Evolutionary conservation across 805 yeast species (phyloP).

Genomic region (Metschnikowia chrysomelidarum): DNA sequence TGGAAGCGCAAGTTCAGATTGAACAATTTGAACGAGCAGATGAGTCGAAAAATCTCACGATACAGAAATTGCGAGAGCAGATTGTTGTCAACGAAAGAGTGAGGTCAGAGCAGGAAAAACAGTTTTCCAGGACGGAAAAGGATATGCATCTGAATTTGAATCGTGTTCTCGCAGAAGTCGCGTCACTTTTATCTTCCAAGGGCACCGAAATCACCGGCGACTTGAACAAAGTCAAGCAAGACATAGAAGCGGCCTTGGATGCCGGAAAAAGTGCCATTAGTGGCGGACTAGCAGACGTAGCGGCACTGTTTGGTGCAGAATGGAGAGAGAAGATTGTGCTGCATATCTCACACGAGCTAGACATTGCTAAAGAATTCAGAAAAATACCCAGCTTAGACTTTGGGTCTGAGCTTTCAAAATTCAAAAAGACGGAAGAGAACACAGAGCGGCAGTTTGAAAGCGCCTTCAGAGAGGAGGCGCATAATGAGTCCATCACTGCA

Average conservation of each 20-base stretch:
- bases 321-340: constrained; percentile 3
- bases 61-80: constrained; percentile 1
- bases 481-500: neutral
- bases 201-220: neutral
- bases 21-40: neutral
- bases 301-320: neutral
- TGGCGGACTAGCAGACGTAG: neutral
- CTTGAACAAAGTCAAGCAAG: neutral
- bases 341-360: neutral
- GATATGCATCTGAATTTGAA: neutral
- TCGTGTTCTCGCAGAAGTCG: neutral
- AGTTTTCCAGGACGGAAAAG: neutral
- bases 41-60: neutral
- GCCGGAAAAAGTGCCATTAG: neutral
- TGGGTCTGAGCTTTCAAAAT: constrained; percentile 1
- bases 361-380: constrained; percentile 3
- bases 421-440: neutral
- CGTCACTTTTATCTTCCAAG: neutral
- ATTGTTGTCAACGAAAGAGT: neutral
- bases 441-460: neutral
- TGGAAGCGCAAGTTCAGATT: constrained; percentile 1
- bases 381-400: neutral
- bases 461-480: neutral
- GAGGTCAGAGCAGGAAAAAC: neutral
- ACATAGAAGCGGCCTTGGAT: neutral